phyloP scores from a whole-genome alignment of 2,329 filamentous ascomycete genomes.

The Diaporthe citrichinensis region DNA sequence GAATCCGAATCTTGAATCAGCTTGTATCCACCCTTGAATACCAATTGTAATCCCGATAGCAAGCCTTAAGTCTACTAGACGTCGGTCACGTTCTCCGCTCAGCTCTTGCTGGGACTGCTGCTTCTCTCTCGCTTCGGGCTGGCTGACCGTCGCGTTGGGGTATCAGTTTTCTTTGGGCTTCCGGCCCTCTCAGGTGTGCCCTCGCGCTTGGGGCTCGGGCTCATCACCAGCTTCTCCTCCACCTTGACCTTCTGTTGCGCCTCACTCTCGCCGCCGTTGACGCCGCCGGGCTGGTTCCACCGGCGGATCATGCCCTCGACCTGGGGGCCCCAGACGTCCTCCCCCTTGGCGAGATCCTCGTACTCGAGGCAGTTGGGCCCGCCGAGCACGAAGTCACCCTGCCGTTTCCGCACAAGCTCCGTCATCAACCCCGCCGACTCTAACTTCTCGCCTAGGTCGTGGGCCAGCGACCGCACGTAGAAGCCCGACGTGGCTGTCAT shows the following conservation, averaged over 20 bases:
- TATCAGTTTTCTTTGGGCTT: neutral
- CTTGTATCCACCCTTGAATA: neutral
- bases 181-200: conserved; percentile 19
- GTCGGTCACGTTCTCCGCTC: neutral
- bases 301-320: conserved; percentile 69
- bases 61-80: neutral
- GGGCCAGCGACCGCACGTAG: conserved; percentile 94
- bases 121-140: conserved; percentile 21
- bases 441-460: conserved; percentile 89
- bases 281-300: conserved; percentile 47
- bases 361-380: conserved; percentile 83
- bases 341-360: conserved; percentile 80
- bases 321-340: conserved; percentile 86
- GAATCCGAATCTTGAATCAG: neutral
- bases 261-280: conserved; percentile 43
- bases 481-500: conserved; percentile 97
- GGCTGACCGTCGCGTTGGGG: neutral
- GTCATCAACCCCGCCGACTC: conserved; percentile 89
- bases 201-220: conserved; percentile 25
- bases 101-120: neutral
- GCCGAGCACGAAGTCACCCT: conserved; percentile 83
- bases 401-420: conserved; percentile 82
- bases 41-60: no score
- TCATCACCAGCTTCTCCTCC: conserved; percentile 36
- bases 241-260: conserved; percentile 40